Base-by-base conservation (phyloP, 805 yeast genomes). In the Candida ulmi region DNA sequence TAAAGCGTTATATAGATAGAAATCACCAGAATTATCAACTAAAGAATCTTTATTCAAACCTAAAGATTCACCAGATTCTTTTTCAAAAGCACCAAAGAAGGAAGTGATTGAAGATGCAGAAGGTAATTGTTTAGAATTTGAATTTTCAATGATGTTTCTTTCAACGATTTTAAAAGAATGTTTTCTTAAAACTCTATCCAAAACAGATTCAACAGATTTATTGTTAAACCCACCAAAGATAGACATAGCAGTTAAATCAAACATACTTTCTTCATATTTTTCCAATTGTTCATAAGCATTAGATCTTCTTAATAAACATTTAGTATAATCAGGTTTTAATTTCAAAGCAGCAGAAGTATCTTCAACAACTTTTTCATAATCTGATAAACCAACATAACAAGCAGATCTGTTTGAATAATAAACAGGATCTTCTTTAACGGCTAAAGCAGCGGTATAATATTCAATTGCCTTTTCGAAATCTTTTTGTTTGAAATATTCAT, bases 381-480 rank as follows among this genome's bases (percentile, higher is more conserved):
- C 77, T 47, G 80, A 76, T 50, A 86, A 69, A 8, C 95, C 87
- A 37, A 90, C 84, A 66, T 85, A 85, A 65, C 96, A 91, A 15
- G 99, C 99, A 23, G 98, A 88, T 65, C 97, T 80, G 71, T 93
- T 93, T 45, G 97, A 88, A 68, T 82, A 91, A 67, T 76, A 93
- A 27, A 90, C 84, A 5, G 97, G 88, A 63, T 93, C 97, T 50
- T 72, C 64, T 58, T 83, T 82, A 57, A 87, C 71, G 39, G 70
- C 59, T 50, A 93, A 69, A 11, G 99, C 98, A 41, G 75, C 77
- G 32, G 86, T 62, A 69, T 93, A 93, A 62, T 72, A 82, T 33
- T 74, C 77, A 54, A 88, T 76, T 33, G 98, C 98, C n/a, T 72
- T 71, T 39, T 77, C 72, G 57, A 72, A 85, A 38, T 83, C 69